Percentiles rank a stretch among this genome's conserved stretches.
Evolutionary conservation across 768 basidiomycete genomes (phyloP).

Genomic region (Suillus americanus): DNA sequence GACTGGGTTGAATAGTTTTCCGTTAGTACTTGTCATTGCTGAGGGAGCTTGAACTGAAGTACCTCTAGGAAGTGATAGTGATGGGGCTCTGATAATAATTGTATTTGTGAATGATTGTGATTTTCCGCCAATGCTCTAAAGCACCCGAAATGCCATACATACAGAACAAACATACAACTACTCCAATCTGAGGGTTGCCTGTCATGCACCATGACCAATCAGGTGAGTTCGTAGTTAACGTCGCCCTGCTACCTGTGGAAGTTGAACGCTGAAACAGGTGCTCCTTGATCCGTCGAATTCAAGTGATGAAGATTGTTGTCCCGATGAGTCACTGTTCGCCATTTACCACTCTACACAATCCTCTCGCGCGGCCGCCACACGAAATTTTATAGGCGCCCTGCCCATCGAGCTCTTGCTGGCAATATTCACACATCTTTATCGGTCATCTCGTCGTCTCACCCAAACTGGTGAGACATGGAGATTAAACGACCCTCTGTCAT

Average conservation of each 20-base stretch:
- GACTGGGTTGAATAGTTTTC: not conserved
- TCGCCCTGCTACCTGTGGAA: not conserved
- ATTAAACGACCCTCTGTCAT: constrained; percentile 1
- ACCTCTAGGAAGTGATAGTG: not conserved
- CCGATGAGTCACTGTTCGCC: not conserved
- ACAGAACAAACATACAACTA: not conserved
- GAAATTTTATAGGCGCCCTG: not conserved
- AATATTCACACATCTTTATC: constrained; percentile 5
- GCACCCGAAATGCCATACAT: not conserved
- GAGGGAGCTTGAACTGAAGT: not conserved
- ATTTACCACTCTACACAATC: not conserved
- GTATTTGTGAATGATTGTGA: not conserved
- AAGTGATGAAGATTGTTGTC: not conserved
- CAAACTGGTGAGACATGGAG: not conserved
- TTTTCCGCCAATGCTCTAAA: not conserved
- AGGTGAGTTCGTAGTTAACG: not conserved
- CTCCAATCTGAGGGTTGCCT: too few species aligned
- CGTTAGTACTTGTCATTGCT: not conserved
- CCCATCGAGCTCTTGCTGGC: constrained; percentile 8
- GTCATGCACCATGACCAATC: not conserved
- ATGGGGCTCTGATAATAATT: too few species aligned
- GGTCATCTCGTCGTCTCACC: not conserved
- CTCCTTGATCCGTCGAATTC: not conserved
- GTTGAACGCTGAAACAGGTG: not conserved
- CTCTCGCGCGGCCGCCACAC: not conserved